Conservation (phyloP, 2,329 filamentous ascomycete genomes). For the Drechmeria coniospora region DNA sequence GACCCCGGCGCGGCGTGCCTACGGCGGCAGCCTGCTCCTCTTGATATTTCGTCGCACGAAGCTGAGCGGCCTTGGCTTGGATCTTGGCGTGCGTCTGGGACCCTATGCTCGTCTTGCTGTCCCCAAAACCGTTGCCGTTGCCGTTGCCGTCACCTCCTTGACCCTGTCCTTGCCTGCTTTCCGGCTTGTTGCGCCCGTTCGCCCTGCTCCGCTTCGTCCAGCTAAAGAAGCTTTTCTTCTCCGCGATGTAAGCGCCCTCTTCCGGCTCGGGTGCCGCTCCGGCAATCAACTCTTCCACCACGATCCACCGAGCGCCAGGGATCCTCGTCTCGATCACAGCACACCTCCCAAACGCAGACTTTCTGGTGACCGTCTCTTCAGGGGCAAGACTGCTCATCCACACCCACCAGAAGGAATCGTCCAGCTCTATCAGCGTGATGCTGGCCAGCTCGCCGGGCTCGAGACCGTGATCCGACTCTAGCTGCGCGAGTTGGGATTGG, state of each 20-base stretch:
- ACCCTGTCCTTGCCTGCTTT: conserved; percentile 42
- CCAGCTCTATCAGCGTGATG: conserved; percentile 70
- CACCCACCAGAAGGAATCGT: conserved; percentile 99
- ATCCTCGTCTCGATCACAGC: conserved; percentile 84
- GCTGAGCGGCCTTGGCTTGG: conserved; percentile 72
- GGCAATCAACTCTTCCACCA: conserved; percentile 93
- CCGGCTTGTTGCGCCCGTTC: conserved; percentile 55
- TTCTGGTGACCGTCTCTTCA: conserved; percentile 73
- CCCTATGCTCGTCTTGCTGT: conserved; percentile 71
- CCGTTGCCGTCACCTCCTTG: conserved; percentile 27
- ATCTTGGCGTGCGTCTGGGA: conserved; percentile 88
- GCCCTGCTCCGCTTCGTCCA: conserved; percentile 58
- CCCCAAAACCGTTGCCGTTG: conserved; percentile 20
- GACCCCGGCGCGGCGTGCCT: conserved; percentile 31
- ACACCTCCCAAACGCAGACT: conserved; percentile 87
- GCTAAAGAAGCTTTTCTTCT: conserved; percentile 90
- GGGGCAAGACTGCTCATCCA: conserved; percentile 95
- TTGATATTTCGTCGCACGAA: conserved; percentile 57
- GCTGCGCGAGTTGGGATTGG: conserved; percentile 61
- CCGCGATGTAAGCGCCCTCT: conserved; percentile 76
- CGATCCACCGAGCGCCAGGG: conserved; percentile 68
- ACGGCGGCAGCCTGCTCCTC: conserved; percentile 29
- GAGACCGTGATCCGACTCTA: conserved; percentile 52
- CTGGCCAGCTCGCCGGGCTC: conserved; percentile 92
- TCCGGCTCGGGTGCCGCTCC: conserved; percentile 76